Evolutionary conservation across 345 rosid genomes (phyloP), one percentile per base, ranked within the genome.

Genomic region (Salix udensis): DNA sequence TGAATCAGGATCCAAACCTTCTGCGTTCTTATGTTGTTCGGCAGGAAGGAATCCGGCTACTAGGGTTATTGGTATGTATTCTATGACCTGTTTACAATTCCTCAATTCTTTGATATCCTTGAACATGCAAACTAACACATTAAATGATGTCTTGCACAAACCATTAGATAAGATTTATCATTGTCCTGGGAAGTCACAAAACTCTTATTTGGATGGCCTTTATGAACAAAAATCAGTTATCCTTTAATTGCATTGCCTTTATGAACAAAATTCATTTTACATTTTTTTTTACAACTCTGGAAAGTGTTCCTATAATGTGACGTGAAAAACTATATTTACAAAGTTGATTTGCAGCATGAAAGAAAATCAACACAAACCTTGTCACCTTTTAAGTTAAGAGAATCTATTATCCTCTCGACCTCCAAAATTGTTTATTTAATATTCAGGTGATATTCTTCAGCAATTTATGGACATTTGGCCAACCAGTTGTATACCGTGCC

Each of bases 1-100:
- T 89, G 88, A 91, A 83, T 85, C 87, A 82, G 82, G 94, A 93
- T 82, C 84, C 90, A 76, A 89, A 80, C 72, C 94, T 91, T 83
- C 79, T 95, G 76, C 89, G 93, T 65, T 89, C 98, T 58, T 91
- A 88, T 82, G 88, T 89, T 82, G 89, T 86, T 76, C 82, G 78
- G 83, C 87, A 76, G 50, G 97, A 91, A 82, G 98, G 98, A 66
- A 80, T 78, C 75, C 78, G 87, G 37, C 97, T 96, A 72, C 84
- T 96, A n/a, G 99, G 96, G 73, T 87, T 96, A 77, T 68, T 94
- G 98, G 99, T 92, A 89, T 69, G 78, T 74, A 31, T 50, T 62
- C 28, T 4, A 31, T 74, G 39, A 69, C n/a, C 37, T 74, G 50
- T 37, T 61, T 48, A 8, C n/a, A 7, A 36, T 26, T 14, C 42